Evolutionary conservation across 1,139 yeast genomes (phyloP).

Genomic region (Debaryomycetaceae sp.): DNA sequence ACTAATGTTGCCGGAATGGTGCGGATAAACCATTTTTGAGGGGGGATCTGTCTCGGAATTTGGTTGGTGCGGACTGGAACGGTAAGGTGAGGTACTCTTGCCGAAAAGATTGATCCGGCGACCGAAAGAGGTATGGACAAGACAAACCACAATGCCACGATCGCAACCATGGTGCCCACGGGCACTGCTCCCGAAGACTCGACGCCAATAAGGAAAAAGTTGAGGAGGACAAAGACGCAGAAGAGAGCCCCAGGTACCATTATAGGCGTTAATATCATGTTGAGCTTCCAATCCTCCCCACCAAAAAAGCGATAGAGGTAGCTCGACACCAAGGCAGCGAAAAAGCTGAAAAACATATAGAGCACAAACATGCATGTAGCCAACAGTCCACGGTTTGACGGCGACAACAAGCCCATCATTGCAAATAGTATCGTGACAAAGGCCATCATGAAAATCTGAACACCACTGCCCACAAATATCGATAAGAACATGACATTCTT

Average conservation of each 20-base stretch:
- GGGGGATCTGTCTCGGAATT: constrained; percentile 92
- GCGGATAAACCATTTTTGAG: constrained; percentile 76
- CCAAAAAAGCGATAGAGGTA: constrained; percentile 80
- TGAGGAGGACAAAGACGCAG: constrained; percentile 52
- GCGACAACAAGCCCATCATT: constrained; percentile 79
- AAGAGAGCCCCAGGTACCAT: constrained; percentile 77
- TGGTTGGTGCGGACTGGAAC: constrained; percentile 85
- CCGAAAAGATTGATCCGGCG: constrained; percentile 68
- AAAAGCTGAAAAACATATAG: constrained; percentile 66
- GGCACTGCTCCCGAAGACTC: constrained; percentile 95
- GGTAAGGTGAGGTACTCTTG: constrained; percentile 47
- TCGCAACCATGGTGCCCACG: constrained; percentile 75
- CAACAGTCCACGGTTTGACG: constrained; percentile 89
- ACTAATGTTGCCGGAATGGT: constrained; percentile 58
- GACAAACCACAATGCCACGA: constrained; percentile 74
- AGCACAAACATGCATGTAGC: constrained; percentile 82
- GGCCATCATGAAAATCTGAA: constrained; percentile 72
- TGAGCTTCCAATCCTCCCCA: constrained; percentile 85
- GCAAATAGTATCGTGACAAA: constrained; percentile 72
- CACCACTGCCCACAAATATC: constrained; percentile 79
- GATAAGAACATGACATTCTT: constrained; percentile 59
- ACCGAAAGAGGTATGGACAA: constrained; percentile 79
- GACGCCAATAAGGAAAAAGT: constrained; percentile 69
- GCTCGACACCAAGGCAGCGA: constrained; percentile 83
- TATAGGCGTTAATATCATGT: constrained; percentile 71